Conservation (phyloP, 164 flowering plant genomes). For the Chimonanthus praecox region DNA sequence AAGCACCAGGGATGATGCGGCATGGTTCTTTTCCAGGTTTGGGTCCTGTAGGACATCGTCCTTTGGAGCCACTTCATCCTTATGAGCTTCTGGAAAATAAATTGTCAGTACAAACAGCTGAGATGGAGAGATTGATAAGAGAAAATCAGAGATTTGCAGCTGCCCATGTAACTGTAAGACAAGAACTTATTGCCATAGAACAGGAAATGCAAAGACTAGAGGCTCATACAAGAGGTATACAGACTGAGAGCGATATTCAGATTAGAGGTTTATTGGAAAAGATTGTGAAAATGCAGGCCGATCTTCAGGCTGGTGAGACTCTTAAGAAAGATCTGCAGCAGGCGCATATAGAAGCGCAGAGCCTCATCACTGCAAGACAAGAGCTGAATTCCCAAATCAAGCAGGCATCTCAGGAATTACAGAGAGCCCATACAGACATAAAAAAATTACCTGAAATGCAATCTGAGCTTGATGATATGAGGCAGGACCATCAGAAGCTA, state of each 20-base stretch:
- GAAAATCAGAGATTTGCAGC: slow-evolving; percentile 72
- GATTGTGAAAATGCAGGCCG: slow-evolving; percentile 67
- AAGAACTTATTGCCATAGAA: slow-evolving; percentile 53
- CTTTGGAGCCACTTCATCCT: slow-evolving; percentile 23
- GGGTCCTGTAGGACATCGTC: slow-evolving; percentile 23
- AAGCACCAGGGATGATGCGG: slow-evolving; percentile 55
- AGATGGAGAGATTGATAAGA: slow-evolving; percentile 51
- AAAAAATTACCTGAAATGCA: slow-evolving; percentile 51
- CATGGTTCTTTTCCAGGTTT: slow-evolving; percentile 53
- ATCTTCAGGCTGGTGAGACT: slow-evolving; percentile 49
- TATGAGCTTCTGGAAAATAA: slow-evolving; percentile 47
- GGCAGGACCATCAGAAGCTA: slow-evolving; percentile 58
- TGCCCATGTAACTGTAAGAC: slow-evolving; percentile 43
- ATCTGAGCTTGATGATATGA: slow-evolving; percentile 57
- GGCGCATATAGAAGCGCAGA: slow-evolving; percentile 69
- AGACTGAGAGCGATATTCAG: slow-evolving; percentile 80
- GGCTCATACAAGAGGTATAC: slow-evolving; percentile 58
- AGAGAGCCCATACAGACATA: slow-evolving; percentile 39
- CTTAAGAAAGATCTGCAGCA: slow-evolving; percentile 58
- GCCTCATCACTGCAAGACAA: slow-evolving; percentile 39
- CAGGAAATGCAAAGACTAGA: slow-evolving; percentile 53
- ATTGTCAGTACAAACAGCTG: slow-evolving; percentile 52
- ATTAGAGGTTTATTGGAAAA: slow-evolving; percentile 60
- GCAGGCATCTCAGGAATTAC: slow-evolving; percentile 47
- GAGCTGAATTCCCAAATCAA: slow-evolving; percentile 49